Evolutionary conservation across 345 rosid species (phyloP).

Genomic region (Cardamine chenopodiifolia): DNA sequence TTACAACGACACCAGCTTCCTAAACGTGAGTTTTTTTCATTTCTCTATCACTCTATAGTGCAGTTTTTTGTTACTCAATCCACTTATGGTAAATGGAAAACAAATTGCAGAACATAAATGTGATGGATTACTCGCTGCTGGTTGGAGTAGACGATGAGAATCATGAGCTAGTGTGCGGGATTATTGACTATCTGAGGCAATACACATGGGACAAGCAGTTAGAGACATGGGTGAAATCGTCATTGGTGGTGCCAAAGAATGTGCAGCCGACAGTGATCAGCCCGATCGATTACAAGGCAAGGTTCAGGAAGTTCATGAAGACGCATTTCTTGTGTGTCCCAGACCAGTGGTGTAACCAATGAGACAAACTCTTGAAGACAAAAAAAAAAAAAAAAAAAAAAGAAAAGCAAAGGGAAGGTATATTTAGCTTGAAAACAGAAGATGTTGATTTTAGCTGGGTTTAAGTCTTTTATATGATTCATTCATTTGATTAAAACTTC

Average conservation of each 20-base stretch:
- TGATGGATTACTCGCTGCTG: constrained; percentile 95
- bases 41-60: not conserved
- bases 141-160: constrained; percentile 78
- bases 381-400: not conserved
- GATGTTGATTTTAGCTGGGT: not conserved
- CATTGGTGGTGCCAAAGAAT: constrained; percentile 83
- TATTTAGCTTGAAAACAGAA: not conserved
- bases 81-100: not conserved
- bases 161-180: constrained; percentile 89
- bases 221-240: constrained; percentile 97
- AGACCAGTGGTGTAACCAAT: constrained; percentile 73
- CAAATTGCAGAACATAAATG: constrained; percentile 72
- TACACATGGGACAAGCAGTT: constrained; percentile 98
- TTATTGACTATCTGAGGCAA: constrained; percentile 93
- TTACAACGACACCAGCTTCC: constrained; percentile 94
- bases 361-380: not conserved
- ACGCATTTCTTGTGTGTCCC: constrained; percentile 85
- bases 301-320: constrained; percentile 95
- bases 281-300: constrained; percentile 86
- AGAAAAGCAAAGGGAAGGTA: not conserved
- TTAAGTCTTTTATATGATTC: constrained; percentile 15
- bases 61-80: not conserved
- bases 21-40: constrained; percentile 61
- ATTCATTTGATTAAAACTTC: constrained; percentile 33
- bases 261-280: constrained; percentile 84